Evolutionary conservation across 345 rosid species (phyloP).

Genomic region (sweet orange (Citrus sinensis)): DVS_A1.0 CM039161.1:20812001-20812500

Average conservation of each 20-base stretch:
- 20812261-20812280: not conserved
- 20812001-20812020: not conserved
- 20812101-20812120: not conserved
- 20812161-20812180: not conserved
- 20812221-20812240: not conserved
- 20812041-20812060: not conserved
- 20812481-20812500: slow-evolving; percentile 83
- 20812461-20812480: slow-evolving; percentile 87
- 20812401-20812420: not conserved
- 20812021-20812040: not conserved
- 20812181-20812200: not conserved
- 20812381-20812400: not conserved
- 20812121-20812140: not conserved
- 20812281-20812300: not conserved
- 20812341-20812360: not conserved
- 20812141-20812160: not conserved
- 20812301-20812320: not conserved
- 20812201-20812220: not conserved
- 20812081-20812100: not conserved
- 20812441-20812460: slow-evolving; percentile 71
- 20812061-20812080: not conserved
- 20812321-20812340: not conserved
- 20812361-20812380: not conserved
- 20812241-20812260: not conserved
- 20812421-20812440: slow-evolving; percentile 60